Conservation (phyloP, 129 eudicot species). For the Kitagawia praeruptora region DNA sequence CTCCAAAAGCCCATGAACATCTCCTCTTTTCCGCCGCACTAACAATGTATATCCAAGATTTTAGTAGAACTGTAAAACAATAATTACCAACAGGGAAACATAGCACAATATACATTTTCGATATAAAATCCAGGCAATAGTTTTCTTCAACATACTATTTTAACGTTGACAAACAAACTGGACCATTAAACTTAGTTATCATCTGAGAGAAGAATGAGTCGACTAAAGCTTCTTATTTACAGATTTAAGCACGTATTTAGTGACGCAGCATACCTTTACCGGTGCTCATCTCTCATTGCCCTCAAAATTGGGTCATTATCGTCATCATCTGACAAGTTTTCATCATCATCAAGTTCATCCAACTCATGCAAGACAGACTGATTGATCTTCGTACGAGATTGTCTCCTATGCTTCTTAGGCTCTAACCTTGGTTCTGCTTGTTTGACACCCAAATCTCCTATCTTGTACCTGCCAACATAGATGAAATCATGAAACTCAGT, state of each 20-base stretch:
- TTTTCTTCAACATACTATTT: neutral
- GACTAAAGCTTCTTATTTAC: constrained; percentile 25
- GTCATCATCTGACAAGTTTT: constrained; percentile 35
- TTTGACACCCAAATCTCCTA: constrained; percentile 62
- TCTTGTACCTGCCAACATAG: constrained; percentile 43
- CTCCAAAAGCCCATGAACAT: neutral
- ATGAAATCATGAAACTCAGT: neutral
- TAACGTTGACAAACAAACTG: neutral
- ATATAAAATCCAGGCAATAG: neutral
- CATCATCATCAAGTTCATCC: constrained; percentile 56
- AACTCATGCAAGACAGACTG: constrained; percentile 58
- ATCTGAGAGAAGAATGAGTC: neutral
- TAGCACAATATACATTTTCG: neutral
- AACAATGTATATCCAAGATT: neutral
- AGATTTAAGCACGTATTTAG: neutral
- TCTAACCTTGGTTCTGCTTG: constrained; percentile 75
- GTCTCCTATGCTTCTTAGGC: constrained; percentile 79
- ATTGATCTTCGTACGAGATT: constrained; percentile 68
- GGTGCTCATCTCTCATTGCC: constrained; percentile 40
- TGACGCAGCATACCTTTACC: constrained; percentile 13
- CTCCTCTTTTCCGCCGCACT: neutral
- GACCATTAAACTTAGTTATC: neutral
- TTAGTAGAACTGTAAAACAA: neutral
- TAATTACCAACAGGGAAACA: neutral
- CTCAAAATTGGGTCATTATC: constrained; percentile 42